Evolutionary conservation across 768 basidiomycete genomes (phyloP).

Genomic region (Tylopilus plumbeoviolaceoides): DNA sequence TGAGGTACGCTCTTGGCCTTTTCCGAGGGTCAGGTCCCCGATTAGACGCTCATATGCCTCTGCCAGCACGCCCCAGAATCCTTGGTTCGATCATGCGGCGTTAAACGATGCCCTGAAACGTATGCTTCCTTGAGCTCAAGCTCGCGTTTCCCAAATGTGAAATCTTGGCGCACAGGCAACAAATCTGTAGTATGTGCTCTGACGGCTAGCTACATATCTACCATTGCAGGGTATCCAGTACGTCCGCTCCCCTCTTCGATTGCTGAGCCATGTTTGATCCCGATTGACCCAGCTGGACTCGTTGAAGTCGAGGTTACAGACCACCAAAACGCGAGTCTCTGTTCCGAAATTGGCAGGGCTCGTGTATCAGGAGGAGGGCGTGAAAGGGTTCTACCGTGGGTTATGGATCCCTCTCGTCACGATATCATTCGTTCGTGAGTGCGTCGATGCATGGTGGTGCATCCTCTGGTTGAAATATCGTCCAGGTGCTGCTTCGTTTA

Average conservation of each 20-base stretch:
- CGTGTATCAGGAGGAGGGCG: slow-evolving; percentile 82
- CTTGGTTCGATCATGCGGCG: slow-evolving; percentile 57
- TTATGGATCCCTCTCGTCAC: slow-evolving; percentile 91
- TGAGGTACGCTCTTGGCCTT: slow-evolving; percentile 39
- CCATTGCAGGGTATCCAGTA: slow-evolving; percentile 87
- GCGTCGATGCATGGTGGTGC: neutral
- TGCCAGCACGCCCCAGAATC: slow-evolving; percentile 49
- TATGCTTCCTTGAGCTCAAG: slow-evolving; percentile 31
- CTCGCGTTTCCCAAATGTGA: slow-evolving; percentile 4
- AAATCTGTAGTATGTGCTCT: slow-evolving; percentile 89
- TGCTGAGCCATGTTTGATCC: neutral
- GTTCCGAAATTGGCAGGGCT: slow-evolving; percentile 67
- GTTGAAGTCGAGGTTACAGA: slow-evolving; percentile 90
- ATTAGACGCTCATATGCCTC: slow-evolving; percentile 19
- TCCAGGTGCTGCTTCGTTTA: slow-evolving; percentile 84
- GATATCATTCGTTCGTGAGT: slow-evolving; percentile 94
- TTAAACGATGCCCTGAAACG: slow-evolving; percentile 67
- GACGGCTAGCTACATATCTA: slow-evolving; percentile 88
- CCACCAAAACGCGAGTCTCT: slow-evolving; percentile 69
- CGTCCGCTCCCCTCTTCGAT: slow-evolving; percentile 6
- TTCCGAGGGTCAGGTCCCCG: neutral
- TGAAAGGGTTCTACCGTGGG: slow-evolving; percentile 87
- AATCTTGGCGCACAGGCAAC: slow-evolving; percentile 48
- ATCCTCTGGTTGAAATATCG: slow-evolving; percentile 2
- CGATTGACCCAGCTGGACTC: slow-evolving; percentile 69